Conservation (phyloP, 2,329 filamentous ascomycete genomes). For the Apiospora hydei region DNA sequence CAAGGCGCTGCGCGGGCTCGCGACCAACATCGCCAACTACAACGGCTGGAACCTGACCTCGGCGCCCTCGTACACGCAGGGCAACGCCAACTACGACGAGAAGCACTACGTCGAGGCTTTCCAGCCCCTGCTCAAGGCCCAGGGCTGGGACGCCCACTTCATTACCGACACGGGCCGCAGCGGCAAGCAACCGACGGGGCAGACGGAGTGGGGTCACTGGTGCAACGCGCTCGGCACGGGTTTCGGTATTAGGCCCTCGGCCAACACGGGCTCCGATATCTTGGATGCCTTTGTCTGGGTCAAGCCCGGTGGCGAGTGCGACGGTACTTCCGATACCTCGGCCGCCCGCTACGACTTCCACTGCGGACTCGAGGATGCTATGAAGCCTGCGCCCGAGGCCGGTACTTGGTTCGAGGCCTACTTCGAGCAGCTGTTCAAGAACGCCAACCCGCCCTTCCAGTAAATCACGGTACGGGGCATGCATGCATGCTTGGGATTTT, state of each 20-base stretch:
- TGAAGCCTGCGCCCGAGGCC: constrained; percentile 73
- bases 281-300: constrained; percentile 69
- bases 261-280: constrained; percentile 58
- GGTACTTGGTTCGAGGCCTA: constrained; percentile 72
- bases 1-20: constrained; percentile 58
- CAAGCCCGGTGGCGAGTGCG: constrained; percentile 64
- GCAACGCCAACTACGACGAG: constrained; percentile 59
- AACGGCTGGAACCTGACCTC: constrained; percentile 54
- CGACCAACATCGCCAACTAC: constrained; percentile 67
- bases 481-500: neutral
- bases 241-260: constrained; percentile 62
- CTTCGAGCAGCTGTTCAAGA: constrained; percentile 63
- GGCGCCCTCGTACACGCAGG: constrained; percentile 50
- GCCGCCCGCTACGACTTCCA: constrained; percentile 58
- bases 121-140: constrained; percentile 62
- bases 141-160: constrained; percentile 51
- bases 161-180: constrained; percentile 42
- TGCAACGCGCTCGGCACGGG: constrained; percentile 66
- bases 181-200: constrained; percentile 60
- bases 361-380: constrained; percentile 60
- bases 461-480: constrained; percentile 13
- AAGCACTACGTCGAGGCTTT: constrained; percentile 69
- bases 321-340: constrained; percentile 48
- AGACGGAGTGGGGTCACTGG: constrained; percentile 65
- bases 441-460: constrained; percentile 62